phyloP scores from a whole-genome alignment of 495 filamentous ascomycete genomes.

The Pyrenopolyporus hunteri region DNA sequence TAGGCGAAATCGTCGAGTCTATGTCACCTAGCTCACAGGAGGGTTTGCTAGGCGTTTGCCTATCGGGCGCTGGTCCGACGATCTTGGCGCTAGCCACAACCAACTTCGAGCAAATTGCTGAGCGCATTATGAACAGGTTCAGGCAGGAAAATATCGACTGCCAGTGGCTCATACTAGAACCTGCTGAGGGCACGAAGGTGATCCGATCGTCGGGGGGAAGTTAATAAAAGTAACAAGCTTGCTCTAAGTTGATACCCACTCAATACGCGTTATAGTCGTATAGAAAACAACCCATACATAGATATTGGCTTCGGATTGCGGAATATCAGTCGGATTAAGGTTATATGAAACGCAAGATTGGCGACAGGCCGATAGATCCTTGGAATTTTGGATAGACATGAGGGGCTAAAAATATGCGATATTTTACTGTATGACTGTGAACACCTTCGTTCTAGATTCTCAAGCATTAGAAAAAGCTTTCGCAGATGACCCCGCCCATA shows the following conservation, averaged over 20 bases:
- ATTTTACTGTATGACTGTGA: not conserved
- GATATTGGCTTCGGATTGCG: not conserved
- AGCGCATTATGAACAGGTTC: slow-evolving; percentile 73
- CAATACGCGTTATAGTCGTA: not conserved
- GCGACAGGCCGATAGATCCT: not conserved
- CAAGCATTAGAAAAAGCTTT: too few relatives aligned
- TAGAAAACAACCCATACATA: slow-evolving; percentile 4
- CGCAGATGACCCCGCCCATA: too few relatives aligned
- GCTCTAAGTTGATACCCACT: slow-evolving; percentile 17
- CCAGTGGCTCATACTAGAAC: slow-evolving; percentile 85
- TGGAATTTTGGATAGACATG: slow-evolving; percentile 1
- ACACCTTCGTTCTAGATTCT: too few relatives aligned
- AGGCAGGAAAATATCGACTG: slow-evolving; percentile 73
- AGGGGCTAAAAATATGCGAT: slow-evolving; percentile 16
- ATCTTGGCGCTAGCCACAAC: slow-evolving; percentile 89
- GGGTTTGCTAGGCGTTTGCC: slow-evolving; percentile 87
- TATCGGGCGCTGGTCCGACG: slow-evolving; percentile 92
- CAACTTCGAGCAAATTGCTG: slow-evolving; percentile 84
- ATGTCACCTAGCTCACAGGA: slow-evolving; percentile 84
- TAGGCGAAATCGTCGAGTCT: slow-evolving; percentile 85
- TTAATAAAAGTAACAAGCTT: not conserved
- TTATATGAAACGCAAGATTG: slow-evolving; percentile 15
- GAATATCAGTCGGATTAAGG: slow-evolving; percentile 2
- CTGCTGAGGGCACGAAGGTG: slow-evolving; percentile 82
- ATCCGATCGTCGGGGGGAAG: slow-evolving; percentile 8